Base-by-base conservation (phyloP, 331 rosid species). In the Malus hybrid region DNA sequence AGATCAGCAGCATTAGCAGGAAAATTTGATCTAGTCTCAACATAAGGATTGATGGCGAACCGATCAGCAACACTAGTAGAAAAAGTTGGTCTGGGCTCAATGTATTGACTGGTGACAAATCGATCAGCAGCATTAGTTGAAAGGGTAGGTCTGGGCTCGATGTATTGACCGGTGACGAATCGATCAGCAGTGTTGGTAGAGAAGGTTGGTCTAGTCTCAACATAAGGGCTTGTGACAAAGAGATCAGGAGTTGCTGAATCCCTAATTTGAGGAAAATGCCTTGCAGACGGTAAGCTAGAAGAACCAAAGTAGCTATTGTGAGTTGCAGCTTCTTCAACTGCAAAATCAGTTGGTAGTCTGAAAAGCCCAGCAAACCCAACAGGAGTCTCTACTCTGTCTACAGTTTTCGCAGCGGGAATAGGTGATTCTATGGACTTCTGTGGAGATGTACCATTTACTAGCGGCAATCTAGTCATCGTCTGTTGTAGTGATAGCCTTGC, bases 331-430 rank as follows among this genome's bases (percentile, higher is more conserved):
- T 76, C 88, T 56, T 71, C 80, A 73, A 63, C 72, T 4, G 88
- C 78, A 75, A 82, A 87, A 83, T 94, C 97, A 61, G 92, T 89
- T 22, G 97, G 97, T 74, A 92, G 86, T 76, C 99, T 86, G 81
- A 92, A 92, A 74, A 94, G 90, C 39, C 97, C 96, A 20, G 93
- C 82, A 84, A 77, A 83, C 56, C 93, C 93, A 70, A 77, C 52
- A 4, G 91, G 93, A 68, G 82, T 80, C 70, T 86, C 88, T 56
- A 88, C 63, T 64, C 82, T 81, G 72, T 84, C 89, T 80, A 81
- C 86, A 20, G 57, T 53, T 78, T 70, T 83, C 66, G 73, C 26
- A 10, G 73, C 67, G 77, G 84, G 74, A 61, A 70, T 52, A 8
- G 86, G 42, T n/a, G 88, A 72, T 64, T 58, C 80, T 73, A 80